Evolutionary conservation across 176 grass and related monocot genomes (phyloP).

Genomic region (Saccharum spontaneum): DNA sequence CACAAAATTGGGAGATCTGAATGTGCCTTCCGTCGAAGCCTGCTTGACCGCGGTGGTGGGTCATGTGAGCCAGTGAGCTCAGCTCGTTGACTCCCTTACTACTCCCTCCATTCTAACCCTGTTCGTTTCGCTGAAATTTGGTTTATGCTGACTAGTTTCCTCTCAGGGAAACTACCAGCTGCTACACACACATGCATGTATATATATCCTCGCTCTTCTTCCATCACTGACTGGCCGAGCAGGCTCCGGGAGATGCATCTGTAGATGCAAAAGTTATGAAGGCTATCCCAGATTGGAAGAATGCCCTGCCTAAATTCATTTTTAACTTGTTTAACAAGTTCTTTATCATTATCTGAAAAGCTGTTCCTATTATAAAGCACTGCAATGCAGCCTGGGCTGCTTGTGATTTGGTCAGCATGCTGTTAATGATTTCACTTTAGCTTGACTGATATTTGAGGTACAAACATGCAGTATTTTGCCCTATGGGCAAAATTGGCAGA

Average conservation of each 20-base stretch:
- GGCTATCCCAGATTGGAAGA: not conserved
- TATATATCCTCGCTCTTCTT: not conserved
- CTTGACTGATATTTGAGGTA: not conserved
- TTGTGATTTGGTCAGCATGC: not conserved
- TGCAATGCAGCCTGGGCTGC: not conserved
- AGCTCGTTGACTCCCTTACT: not conserved
- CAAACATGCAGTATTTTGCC: not conserved
- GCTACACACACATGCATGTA: not conserved
- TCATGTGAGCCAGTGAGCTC: not conserved
- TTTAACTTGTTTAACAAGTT: not conserved
- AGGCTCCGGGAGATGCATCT: not conserved
- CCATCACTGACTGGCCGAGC: not conserved
- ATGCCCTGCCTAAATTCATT: not conserved
- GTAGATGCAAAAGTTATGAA: slow-evolving; percentile 22
- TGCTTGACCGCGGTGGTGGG: not conserved
- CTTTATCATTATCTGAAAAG: not conserved
- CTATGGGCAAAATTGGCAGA: not conserved
- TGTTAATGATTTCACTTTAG: not conserved
- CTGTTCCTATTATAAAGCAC: not conserved
- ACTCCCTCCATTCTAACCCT: not conserved
- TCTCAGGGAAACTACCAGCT: not conserved
- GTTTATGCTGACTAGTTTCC: not conserved
- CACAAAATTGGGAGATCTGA: not conserved
- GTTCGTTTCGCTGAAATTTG: too few species aligned
- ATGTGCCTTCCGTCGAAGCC: not conserved